phyloP scores from a whole-genome alignment of 768 basidiomycete species.

The Grammothele lineata region DNA sequence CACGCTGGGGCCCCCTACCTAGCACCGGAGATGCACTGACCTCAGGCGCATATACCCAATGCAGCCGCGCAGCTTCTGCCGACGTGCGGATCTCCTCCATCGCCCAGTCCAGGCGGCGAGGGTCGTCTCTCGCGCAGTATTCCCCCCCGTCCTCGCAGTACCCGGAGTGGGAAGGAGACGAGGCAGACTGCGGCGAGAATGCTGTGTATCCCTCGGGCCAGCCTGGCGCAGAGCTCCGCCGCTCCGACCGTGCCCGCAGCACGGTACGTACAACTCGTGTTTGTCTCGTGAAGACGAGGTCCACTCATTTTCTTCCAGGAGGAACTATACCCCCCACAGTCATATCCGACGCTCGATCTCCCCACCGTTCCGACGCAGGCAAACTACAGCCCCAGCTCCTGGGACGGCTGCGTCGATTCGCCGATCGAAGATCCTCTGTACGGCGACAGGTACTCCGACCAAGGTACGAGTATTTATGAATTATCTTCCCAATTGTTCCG shows the following conservation, averaged over 20 bases:
- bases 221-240: neutral
- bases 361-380: no score
- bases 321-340: no score
- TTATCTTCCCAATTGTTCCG: no score
- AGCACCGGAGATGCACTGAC: no score
- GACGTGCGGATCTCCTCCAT: neutral
- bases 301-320: neutral
- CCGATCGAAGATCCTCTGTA: slow-evolving; percentile 5
- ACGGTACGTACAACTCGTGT: slow-evolving; percentile 3
- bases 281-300: neutral
- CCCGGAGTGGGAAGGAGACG: neutral
- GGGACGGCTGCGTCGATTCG: slow-evolving; percentile 10
- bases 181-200: neutral
- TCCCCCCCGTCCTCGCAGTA: neutral
- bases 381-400: neutral
- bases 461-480: slow-evolving; percentile 8
- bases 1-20: no score
- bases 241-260: slow-evolving; percentile 2
- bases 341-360: no score
- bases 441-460: neutral
- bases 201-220: neutral
- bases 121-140: neutral
- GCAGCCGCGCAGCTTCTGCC: neutral
- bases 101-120: neutral
- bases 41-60: no score